phyloP scores from a whole-genome alignment of 2,329 filamentous ascomycete genomes.

The Zymoseptoria tritici region DNA sequence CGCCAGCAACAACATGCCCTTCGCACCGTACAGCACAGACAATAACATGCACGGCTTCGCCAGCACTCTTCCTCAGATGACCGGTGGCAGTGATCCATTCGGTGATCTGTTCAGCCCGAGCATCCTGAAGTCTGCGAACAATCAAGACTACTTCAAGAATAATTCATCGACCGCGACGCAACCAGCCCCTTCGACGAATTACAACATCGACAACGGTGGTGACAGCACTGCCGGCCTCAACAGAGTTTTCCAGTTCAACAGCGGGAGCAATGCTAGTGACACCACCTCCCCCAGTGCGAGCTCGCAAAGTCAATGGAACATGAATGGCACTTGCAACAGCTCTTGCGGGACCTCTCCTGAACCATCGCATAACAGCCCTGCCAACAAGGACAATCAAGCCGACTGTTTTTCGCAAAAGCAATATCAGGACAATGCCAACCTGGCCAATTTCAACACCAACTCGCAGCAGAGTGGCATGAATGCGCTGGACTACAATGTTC shows the following conservation, averaged over 20 bases:
- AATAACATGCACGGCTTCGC: conserved; percentile 31
- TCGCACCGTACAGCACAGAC: conserved; percentile 26
- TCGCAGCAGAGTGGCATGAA: conserved; percentile 12
- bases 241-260: conserved; percentile 46
- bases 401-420: conserved; percentile 48
- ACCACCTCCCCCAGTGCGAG: conserved; percentile 47
- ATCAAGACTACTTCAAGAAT: conserved; percentile 24
- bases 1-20: conserved; percentile 13
- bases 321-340: conserved; percentile 55
- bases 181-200: conserved; percentile 11
- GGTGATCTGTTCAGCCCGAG: conserved; percentile 55
- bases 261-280: conserved; percentile 37
- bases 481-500: conserved; percentile 20
- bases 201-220: conserved; percentile 27
- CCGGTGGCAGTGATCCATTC: conserved; percentile 33
- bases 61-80: conserved; percentile 31
- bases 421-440: conserved; percentile 34
- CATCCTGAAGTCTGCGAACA: conserved; percentile 40
- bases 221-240: conserved; percentile 38
- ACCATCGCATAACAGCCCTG: conserved; percentile 63
- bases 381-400: conserved; percentile 40
- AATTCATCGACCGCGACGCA: conserved; percentile 12
- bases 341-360: conserved; percentile 70
- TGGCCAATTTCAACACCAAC: conserved; percentile 6
- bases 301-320: conserved; percentile 44